phyloP scores from a whole-genome alignment of 441 rosid genomes.

The Corymbia citriodora region DNA sequence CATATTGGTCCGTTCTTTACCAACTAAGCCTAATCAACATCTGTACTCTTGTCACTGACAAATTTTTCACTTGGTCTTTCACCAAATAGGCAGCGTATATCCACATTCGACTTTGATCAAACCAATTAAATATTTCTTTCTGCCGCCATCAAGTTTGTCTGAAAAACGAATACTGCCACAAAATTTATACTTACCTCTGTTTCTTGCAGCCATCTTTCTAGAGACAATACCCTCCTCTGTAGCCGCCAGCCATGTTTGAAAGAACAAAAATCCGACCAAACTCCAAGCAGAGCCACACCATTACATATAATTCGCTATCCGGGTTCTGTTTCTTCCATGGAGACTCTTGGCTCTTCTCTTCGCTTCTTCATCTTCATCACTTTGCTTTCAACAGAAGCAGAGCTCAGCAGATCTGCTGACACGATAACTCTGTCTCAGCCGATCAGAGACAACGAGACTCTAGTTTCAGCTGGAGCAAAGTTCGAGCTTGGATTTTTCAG shows the following conservation, averaged over 20 bases:
- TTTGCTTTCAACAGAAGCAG: neutral
- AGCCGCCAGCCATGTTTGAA: neutral
- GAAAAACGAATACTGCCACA: neutral
- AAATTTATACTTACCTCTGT: too few species aligned
- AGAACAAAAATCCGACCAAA: neutral
- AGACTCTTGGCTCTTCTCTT: neutral
- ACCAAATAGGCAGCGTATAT: neutral
- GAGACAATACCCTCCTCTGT: neutral
- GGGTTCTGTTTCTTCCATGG: neutral
- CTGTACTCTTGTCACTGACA: neutral
- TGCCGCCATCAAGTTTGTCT: neutral
- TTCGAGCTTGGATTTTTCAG: neutral
- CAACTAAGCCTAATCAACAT: neutral
- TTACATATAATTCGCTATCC: neutral
- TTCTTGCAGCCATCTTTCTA: neutral
- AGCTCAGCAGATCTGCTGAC: neutral
- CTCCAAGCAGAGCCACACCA: neutral
- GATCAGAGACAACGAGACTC: neutral
- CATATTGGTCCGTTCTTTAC: neutral
- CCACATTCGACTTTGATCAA: neutral
- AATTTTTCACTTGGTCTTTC: neutral
- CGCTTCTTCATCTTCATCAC: neutral
- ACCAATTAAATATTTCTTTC: neutral
- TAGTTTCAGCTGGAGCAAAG: neutral
- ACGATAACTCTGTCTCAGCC: neutral